Conservation (phyloP, 2,329 filamentous ascomycete genomes). For the Fusarium globosum region DNA sequence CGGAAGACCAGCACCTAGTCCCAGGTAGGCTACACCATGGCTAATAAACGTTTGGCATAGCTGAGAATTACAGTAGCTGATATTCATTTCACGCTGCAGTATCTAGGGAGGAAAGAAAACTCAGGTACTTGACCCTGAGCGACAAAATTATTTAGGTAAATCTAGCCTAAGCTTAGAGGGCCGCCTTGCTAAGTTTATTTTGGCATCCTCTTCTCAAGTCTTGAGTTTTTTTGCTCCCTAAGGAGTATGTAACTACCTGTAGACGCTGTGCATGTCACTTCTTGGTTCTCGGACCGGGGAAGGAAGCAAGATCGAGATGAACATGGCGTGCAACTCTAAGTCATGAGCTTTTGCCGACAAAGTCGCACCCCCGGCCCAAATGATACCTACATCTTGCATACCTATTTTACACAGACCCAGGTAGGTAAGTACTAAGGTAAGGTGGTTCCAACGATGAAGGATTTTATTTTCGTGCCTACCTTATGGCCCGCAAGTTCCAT, state of each 20-base stretch:
- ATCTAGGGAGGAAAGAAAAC: no score
- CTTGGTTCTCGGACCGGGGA: neutral
- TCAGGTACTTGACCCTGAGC: no score
- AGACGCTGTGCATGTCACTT: neutral
- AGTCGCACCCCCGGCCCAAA: conserved; percentile 1
- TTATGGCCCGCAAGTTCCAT: neutral
- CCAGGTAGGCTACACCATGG: neutral
- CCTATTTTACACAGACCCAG: neutral
- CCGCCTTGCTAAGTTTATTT: no score
- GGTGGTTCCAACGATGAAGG: neutral
- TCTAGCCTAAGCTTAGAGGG: no score
- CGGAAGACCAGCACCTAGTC: neutral
- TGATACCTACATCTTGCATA: neutral
- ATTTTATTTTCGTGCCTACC: neutral
- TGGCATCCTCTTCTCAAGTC: no score
- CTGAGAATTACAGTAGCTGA: neutral
- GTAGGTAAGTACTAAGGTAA: neutral
- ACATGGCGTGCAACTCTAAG: neutral
- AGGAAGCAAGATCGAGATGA: conserved; percentile 3
- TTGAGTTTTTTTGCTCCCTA: no score
- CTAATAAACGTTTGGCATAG: neutral
- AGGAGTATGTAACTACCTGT: no score
- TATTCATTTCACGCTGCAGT: neutral
- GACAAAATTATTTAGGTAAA: no score
- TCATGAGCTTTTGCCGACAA: conserved; percentile 6